These are phyloP conservation scores for Thelonectria rubi DNA, from an alignment of 2,329 filamentous ascomycete species.

Conservation along the genomic window DNA sequence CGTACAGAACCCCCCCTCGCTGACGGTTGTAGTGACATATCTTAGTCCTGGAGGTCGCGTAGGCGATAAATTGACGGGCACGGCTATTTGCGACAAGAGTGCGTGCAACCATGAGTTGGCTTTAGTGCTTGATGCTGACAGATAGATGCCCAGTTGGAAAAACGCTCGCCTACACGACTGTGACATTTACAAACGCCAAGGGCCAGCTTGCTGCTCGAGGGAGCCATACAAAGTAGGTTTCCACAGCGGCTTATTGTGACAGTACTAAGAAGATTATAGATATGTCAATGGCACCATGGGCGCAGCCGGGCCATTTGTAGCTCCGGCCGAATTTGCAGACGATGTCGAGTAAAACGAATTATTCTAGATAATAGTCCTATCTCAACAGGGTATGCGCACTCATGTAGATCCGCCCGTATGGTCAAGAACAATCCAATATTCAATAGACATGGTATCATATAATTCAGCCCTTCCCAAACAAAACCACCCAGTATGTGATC, in stretches of 20 bases:
- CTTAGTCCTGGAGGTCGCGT: conserved; percentile 65
- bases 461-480: conserved; percentile 5
- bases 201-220: conserved; percentile 69
- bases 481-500: background rate
- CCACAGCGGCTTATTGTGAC: background rate
- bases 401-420: conserved; percentile 10
- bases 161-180: conserved; percentile 68
- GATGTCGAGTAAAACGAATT: conserved; percentile 45
- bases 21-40: conserved; percentile 64
- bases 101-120: conserved; percentile 29
- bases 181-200: conserved; percentile 67
- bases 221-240: conserved; percentile 70
- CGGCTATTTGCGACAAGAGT: conserved; percentile 71
- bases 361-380: background rate
- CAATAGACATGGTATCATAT: conserved; percentile 38
- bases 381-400: conserved; percentile 8
- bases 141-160: conserved; percentile 62
- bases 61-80: conserved; percentile 65
- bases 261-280: conserved; percentile 43
- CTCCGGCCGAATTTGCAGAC: conserved; percentile 47
- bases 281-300: conserved; percentile 54
- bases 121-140: conserved; percentile 16
- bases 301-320: conserved; percentile 49
- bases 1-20: background rate
- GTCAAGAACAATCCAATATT: conserved; percentile 11